Percentiles rank a stretch among this genome's conserved stretches.
Conservation (phyloP, 768 basidiomycete species). For the Lactarius vividus region DNA sequence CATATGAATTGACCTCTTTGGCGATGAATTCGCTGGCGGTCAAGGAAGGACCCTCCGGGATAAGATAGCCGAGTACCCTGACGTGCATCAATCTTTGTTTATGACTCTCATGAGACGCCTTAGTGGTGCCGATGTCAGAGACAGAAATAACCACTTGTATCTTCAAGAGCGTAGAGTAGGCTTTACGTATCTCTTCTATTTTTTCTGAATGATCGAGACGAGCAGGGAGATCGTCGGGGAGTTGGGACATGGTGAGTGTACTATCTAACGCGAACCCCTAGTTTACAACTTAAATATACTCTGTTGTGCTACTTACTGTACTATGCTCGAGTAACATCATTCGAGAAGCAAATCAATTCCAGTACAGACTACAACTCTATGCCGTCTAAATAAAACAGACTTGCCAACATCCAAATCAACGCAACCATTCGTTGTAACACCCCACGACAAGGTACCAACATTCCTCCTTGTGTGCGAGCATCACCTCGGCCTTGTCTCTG, state of each 20-base stretch:
- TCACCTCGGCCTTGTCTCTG: conserved; percentile 43
- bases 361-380: too few relatives aligned
- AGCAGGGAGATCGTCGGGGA: not conserved
- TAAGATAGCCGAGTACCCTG: not conserved
- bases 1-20: not conserved
- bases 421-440: too few relatives aligned
- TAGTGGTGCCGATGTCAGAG: not conserved
- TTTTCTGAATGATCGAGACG: not conserved
- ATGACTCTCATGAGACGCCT: not conserved
- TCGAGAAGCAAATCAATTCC: too few relatives aligned
- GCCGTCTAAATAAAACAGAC: too few relatives aligned
- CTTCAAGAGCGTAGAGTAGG: not conserved
- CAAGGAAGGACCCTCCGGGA: not conserved
- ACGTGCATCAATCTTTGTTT: not conserved
- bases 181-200: not conserved
- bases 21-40: not conserved
- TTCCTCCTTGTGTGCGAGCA: too few relatives aligned
- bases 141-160: not conserved
- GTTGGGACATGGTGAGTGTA: too few relatives aligned
- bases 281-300: too few relatives aligned
- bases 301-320: too few relatives aligned
- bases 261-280: too few relatives aligned
- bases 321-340: too few relatives aligned
- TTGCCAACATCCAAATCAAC: too few relatives aligned
- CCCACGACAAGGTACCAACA: too few relatives aligned